These are phyloP conservation scores for Lentithecium fluviatile DNA, from an alignment of 495 filamentous ascomycete genomes.

Conservation along the genomic window DNA sequence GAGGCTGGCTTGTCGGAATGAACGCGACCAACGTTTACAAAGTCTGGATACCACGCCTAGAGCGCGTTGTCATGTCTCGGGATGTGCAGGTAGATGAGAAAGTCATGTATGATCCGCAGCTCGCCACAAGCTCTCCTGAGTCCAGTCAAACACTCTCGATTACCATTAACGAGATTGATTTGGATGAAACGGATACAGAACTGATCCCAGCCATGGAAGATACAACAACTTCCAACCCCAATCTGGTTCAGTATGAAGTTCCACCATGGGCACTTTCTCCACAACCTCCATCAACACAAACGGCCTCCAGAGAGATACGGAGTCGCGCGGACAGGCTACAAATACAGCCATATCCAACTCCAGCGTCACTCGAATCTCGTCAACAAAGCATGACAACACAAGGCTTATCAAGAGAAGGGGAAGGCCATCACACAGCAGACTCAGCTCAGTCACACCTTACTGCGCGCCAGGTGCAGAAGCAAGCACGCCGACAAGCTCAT, in stretches of 20 bases:
- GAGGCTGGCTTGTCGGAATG: constrained; percentile 4
- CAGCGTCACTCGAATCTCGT: neutral
- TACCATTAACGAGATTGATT: neutral
- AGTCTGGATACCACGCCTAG: constrained; percentile 8
- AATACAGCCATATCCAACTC: neutral
- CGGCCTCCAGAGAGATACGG: neutral
- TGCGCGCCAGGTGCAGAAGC: neutral
- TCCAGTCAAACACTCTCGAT: neutral
- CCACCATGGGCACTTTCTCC: neutral
- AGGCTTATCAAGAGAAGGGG: neutral
- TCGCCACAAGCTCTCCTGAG: neutral
- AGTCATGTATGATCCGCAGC: constrained; percentile 13
- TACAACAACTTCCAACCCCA: neutral
- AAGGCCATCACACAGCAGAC: neutral
- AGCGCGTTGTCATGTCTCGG: constrained; percentile 5
- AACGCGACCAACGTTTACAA: constrained; percentile 17
- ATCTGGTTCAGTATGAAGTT: neutral
- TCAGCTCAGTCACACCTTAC: neutral
- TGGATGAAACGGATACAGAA: neutral
- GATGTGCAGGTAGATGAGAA: constrained; percentile 12
- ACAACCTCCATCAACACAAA: neutral
- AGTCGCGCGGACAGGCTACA: neutral
- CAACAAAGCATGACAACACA: neutral
- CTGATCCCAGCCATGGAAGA: neutral
- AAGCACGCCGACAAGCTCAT: neutral